A percentile compares a stretch with the other conserved stretches of the same genome.
Evolutionary conservation across 208 protist species (phyloP).

Genomic region (Wallacemonas sp.): DNA sequence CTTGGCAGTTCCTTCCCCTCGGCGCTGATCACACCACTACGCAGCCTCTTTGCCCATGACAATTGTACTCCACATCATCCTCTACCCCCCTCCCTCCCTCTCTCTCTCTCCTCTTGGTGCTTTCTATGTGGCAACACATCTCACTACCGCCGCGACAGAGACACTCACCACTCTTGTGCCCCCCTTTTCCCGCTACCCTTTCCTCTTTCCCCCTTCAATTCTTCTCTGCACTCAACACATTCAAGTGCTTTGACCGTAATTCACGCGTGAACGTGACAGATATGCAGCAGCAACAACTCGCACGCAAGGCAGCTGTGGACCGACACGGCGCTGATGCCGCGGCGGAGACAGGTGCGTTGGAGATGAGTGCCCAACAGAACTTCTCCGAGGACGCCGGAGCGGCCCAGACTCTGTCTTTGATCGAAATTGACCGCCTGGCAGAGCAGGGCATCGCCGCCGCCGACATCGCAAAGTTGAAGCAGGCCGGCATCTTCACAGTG

Average conservation of each 20-base stretch:
- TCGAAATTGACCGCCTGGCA: slow-evolving; percentile 89
- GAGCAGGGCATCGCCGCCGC: slow-evolving; percentile 88
- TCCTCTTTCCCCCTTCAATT: no score
- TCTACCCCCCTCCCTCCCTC: background rate
- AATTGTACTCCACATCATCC: no score
- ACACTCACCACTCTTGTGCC: background rate
- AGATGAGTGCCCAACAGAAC: slow-evolving; percentile 16
- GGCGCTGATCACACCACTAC: no score
- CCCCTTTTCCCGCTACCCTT: no score
- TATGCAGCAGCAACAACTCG: slow-evolving; percentile 13
- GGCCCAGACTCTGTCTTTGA: slow-evolving; percentile 37
- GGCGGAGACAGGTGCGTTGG: slow-evolving; percentile 9
- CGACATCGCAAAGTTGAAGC: slow-evolving; percentile 90
- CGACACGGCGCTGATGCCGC: background rate
- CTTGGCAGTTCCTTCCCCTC: no score
- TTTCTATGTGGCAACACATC: background rate
- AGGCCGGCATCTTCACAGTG: slow-evolving; percentile 91
- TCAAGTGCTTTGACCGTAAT: no score
- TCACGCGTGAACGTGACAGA: background rate
- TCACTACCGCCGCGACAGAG: slow-evolving; percentile 1
- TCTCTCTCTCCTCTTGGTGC: slow-evolving; percentile 8
- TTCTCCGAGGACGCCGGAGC: slow-evolving; percentile 22
- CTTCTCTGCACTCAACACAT: no score
- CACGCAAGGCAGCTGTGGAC: slow-evolving; percentile 14
- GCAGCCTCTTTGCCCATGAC: no score